These are phyloP conservation scores for Myochromella boudieri DNA, from an alignment of 768 basidiomycete genomes.

Conservation along the genomic window DNA sequence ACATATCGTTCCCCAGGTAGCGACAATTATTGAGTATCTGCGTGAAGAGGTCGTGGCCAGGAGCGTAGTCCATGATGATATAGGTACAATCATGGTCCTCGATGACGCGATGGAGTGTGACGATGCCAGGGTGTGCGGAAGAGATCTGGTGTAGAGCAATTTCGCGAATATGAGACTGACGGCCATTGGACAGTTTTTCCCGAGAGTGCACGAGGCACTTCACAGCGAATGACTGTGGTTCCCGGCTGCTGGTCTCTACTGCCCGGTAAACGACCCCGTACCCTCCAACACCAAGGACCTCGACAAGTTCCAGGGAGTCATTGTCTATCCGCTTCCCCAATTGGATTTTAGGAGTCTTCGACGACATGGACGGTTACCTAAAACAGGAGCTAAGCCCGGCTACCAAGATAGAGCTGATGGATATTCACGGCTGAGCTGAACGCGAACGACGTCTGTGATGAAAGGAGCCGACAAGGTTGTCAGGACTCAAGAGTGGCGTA, in stretches of 20 bases:
- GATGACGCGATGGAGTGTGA: conserved; percentile 86
- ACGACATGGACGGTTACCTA: conserved; percentile 13
- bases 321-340: conserved; percentile 84
- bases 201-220: conserved; percentile 77
- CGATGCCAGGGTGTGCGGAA: conserved; percentile 76
- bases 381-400: conserved; percentile 5
- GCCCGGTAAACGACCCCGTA: conserved; percentile 96
- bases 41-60: conserved; percentile 88
- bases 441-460: too few relatives aligned
- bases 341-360: conserved; percentile 38
- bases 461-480: too few relatives aligned
- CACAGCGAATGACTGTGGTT: conserved; percentile 73
- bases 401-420: too few relatives aligned
- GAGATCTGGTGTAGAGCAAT: conserved; percentile 78
- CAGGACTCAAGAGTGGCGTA: too few relatives aligned
- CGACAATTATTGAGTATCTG: conserved; percentile 79
- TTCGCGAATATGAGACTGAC: conserved; percentile 84
- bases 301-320: conserved; percentile 77
- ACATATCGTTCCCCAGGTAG: conserved; percentile 79
- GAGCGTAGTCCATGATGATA: conserved; percentile 92
- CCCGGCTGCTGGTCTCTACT: conserved; percentile 53
- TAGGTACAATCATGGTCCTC: conserved; percentile 82
- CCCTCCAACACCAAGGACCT: conserved; percentile 88
- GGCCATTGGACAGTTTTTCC: conserved; percentile 51
- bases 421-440: too few relatives aligned